These are phyloP conservation scores for Aphanomyces stellatus DNA, from an alignment of 352 stramenopile genomes.

Conservation along the genomic window DNA sequence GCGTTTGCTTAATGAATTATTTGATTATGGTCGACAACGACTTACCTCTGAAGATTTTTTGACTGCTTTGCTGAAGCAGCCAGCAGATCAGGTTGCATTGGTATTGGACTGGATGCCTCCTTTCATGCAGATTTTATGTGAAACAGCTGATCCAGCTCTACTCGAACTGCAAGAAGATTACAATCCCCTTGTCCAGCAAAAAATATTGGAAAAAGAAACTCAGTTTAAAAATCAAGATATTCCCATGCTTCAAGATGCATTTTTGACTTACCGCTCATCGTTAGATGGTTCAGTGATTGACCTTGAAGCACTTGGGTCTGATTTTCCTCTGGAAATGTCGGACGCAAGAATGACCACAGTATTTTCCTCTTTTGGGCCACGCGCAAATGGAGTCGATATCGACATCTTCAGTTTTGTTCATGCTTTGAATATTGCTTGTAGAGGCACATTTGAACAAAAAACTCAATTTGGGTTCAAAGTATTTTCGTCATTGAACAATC, in stretches of 20 bases:
- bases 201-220: conserved; percentile 79
- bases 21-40: conserved; percentile 68
- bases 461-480: conserved; percentile 70
- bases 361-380: conserved; percentile 69
- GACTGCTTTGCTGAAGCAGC: conserved; percentile 30
- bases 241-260: conserved; percentile 68
- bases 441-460: conserved; percentile 62
- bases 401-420: conserved; percentile 85
- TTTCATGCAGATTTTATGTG: conserved; percentile 80
- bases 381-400: conserved; percentile 70
- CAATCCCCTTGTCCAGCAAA: conserved; percentile 80
- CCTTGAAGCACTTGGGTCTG: conserved; percentile 60
- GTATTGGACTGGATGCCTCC: conserved; percentile 77
- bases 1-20: conserved; percentile 62
- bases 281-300: conserved; percentile 58
- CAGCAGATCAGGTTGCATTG: conserved; percentile 31
- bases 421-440: conserved; percentile 63
- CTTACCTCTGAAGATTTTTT: conserved; percentile 72
- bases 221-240: conserved; percentile 74
- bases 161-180: conserved; percentile 84
- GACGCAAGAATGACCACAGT: conserved; percentile 67
- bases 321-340: conserved; percentile 81
- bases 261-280: conserved; percentile 67
- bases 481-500: conserved; percentile 46
- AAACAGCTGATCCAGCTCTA: conserved; percentile 63